Evolutionary conservation across 2,329 filamentous ascomycete species (phyloP).

Genomic region (Sclerotiophoma versabilis): DNA sequence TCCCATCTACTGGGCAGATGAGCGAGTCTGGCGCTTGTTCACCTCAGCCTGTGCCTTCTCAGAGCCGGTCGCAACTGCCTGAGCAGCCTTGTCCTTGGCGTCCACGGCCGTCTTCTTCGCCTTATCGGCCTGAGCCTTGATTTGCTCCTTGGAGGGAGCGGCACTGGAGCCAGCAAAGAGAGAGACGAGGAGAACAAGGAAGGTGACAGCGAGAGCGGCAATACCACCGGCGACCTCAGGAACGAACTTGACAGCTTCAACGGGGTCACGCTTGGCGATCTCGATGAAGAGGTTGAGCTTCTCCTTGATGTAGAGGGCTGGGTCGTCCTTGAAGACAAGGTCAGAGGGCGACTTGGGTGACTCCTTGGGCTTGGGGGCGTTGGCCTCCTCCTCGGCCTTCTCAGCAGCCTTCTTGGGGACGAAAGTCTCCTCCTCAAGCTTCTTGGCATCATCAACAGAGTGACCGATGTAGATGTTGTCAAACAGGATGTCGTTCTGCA

Average conservation of each 20-base stretch:
- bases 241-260: conserved; percentile 86
- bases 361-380: conserved; percentile 75
- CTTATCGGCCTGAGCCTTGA: conserved; percentile 76
- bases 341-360: conserved; percentile 75
- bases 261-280: conserved; percentile 80
- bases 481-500: conserved; percentile 98
- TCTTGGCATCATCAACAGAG: conserved; percentile 89
- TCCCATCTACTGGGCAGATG: conserved; percentile 38
- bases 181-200: conserved; percentile 74
- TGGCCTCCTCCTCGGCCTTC: conserved; percentile 77
- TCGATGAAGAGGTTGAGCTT: conserved; percentile 91
- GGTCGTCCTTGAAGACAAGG: conserved; percentile 90
- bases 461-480: conserved; percentile 99
- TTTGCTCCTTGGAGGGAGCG: conserved; percentile 68
- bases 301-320: conserved; percentile 85
- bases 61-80: conserved; percentile 65
- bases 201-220: conserved; percentile 71
- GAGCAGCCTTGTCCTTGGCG: conserved; percentile 74
- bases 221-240: conserved; percentile 89
- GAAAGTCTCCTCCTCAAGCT: conserved; percentile 88
- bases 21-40: conserved; percentile 66
- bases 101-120: conserved; percentile 74
- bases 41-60: conserved; percentile 77
- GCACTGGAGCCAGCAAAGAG: conserved; percentile 71
- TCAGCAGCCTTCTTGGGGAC: conserved; percentile 86